Evolutionary conservation across 75 land plant species (phyloP).

Genomic region (Sequoia sempervirens): DNA sequence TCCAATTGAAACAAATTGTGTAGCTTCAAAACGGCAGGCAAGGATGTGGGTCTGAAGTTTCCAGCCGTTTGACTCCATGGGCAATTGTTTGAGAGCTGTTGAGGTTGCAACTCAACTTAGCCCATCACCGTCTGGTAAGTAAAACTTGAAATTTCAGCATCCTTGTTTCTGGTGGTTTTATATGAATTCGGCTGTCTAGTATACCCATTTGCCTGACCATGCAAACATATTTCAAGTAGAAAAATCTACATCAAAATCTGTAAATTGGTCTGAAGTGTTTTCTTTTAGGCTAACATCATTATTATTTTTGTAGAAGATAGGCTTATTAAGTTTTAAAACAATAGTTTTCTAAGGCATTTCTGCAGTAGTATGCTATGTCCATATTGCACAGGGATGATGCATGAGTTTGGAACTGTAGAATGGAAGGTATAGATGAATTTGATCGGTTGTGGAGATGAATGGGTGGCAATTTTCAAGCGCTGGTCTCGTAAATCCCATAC

Average conservation of each 20-base stretch:
- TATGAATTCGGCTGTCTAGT: neutral
- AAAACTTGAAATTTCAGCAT: neutral
- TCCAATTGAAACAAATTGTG: neutral
- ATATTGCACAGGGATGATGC: neutral
- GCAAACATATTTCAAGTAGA: neutral
- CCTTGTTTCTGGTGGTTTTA: neutral
- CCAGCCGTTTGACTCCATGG: slow-evolving; percentile 1
- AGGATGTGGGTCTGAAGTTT: slow-evolving; percentile 3
- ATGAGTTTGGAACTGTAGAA: neutral
- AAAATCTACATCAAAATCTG: neutral
- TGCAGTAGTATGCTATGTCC: neutral
- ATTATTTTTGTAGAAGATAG: neutral
- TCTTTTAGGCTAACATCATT: neutral
- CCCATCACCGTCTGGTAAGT: slow-evolving; percentile 5
- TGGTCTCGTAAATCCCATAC: neutral
- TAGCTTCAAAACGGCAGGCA: neutral
- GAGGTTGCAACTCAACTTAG: neutral
- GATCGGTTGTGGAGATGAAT: neutral
- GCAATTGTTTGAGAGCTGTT: slow-evolving; percentile 4
- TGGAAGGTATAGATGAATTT: neutral
- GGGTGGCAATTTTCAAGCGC: neutral
- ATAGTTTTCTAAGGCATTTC: neutral
- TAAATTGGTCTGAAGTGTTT: neutral
- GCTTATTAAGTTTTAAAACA: neutral
- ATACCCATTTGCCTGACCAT: neutral